A percentile compares a stretch with the other conserved stretches of the same genome.
Evolutionary conservation across 2,329 filamentous ascomycete species (phyloP).

Genomic region (Ascocoryne sarcoides): DNA sequence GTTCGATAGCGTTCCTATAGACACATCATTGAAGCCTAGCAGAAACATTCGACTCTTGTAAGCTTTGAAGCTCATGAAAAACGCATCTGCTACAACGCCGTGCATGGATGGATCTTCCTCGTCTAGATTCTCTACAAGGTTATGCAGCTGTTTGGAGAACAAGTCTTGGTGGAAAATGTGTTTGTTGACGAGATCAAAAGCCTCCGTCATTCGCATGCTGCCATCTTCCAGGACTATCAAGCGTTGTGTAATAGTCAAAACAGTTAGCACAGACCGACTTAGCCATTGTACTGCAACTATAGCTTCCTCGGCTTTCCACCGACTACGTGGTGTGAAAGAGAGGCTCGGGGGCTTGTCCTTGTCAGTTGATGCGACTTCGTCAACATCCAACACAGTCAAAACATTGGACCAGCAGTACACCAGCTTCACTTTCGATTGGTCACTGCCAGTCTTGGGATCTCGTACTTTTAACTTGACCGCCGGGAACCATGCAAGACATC

Average conservation of each 20-base stretch:
- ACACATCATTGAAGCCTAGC: slow-evolving; percentile 86
- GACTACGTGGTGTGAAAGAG: slow-evolving; percentile 70
- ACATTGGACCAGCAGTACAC: slow-evolving; percentile 99
- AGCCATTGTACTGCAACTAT: slow-evolving; percentile 97
- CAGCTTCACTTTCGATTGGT: slow-evolving; percentile 73
- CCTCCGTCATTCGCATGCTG: slow-evolving; percentile 83
- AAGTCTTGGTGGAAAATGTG: slow-evolving; percentile 88
- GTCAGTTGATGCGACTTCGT: slow-evolving; percentile 59
- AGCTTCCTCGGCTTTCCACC: slow-evolving; percentile 90
- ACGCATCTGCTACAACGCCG: slow-evolving; percentile 92
- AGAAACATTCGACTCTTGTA: slow-evolving; percentile 93
- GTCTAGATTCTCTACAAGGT: slow-evolving; percentile 78
- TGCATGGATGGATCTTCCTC: slow-evolving; percentile 86
- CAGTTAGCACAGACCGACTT: slow-evolving; percentile 81
- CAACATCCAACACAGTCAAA: slow-evolving; percentile 84
- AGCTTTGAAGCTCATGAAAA: slow-evolving; percentile 93
- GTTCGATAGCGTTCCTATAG: slow-evolving; percentile 86
- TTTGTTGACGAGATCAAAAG: slow-evolving; percentile 83
- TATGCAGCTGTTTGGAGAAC: slow-evolving; percentile 80
- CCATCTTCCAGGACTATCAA: slow-evolving; percentile 87
- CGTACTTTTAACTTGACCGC: slow-evolving; percentile 82
- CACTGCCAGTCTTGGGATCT: slow-evolving; percentile 56
- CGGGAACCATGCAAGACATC: slow-evolving; percentile 94
- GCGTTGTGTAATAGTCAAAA: slow-evolving; percentile 89
- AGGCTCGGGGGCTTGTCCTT: slow-evolving; percentile 71